Evolutionary conservation across 139 green algal species (phyloP), one percentile per base, ranked within the genome.

Genomic region (Volvox africanus): DNA sequence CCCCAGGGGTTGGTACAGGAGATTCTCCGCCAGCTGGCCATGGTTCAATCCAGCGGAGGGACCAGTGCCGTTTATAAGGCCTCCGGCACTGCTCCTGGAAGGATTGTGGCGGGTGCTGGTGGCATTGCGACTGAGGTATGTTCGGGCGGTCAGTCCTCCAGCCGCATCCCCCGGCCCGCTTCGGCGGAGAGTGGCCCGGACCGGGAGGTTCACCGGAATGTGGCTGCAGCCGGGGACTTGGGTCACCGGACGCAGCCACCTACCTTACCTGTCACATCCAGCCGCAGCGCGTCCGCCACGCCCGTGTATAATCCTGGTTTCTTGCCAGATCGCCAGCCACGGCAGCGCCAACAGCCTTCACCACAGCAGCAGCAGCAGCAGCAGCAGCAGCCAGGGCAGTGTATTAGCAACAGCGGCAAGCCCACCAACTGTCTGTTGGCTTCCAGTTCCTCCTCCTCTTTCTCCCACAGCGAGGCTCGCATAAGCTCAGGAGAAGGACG

Each of bases 21-120:
- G 75, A 81, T 81, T 81, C 16, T 81, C 19, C 75, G 75, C 14
- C 75, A 81, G 75, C 75, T 81, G 75, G 75, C 33, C 21, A 61
- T 24, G 75, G 75, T 30, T 19, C 75, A 81, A 35, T n/a, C 75
- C 3, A 28, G 24, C 6, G 65, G 65, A 24, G 24, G 65, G 21
- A 16, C 21, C 44, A 55, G 44, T 5, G 44, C 5, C 44, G 44
- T 5, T 55, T 55, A 55, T 55, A 55, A 9, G 44, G 44, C 44
- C 44, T 9, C 44, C 44, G 44, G 5, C 9, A 55, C 44, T 9
- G 44, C 44, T 9, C n/a, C n/a, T n/a, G n/a, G n/a, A n/a, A 55
- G 44, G 44, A 9, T 55, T 55, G 9, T 55, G 44, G 44, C 44
- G 12, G 65, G 65, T 28, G 65, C 21, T 12, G 65, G 65, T 73